These are phyloP conservation scores for Prunus fruticosa DNA, from an alignment of 306 rosid genomes.

Conservation along the genomic window DNA sequence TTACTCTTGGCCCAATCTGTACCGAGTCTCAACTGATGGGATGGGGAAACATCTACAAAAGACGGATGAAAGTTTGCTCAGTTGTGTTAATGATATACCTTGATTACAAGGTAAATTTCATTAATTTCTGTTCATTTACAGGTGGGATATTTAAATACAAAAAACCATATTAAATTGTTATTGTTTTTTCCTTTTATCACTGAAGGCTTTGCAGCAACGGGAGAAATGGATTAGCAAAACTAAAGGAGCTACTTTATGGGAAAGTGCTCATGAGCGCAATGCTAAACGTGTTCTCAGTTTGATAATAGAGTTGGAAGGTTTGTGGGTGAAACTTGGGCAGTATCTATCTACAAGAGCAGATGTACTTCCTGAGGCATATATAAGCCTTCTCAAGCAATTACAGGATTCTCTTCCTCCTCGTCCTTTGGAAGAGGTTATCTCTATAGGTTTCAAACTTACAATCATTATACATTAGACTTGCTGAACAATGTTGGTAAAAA, in stretches of 20 bases:
- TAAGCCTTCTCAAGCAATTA: conserved; percentile 70
- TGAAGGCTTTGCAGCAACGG: conserved; percentile 75
- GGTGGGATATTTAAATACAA: not conserved
- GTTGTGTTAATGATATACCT: conserved; percentile 46
- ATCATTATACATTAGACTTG: not conserved
- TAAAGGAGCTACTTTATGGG: conserved; percentile 65
- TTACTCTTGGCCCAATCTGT: not conserved
- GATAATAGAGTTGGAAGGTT: conserved; percentile 87
- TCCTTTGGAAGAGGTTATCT: conserved; percentile 79
- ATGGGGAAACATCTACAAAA: conserved; percentile 46
- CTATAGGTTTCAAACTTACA: not conserved
- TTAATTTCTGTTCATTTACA: not conserved
- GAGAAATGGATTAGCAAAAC: conserved; percentile 76
- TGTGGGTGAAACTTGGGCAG: conserved; percentile 99
- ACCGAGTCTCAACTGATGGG: conserved; percentile 29
- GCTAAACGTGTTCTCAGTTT: conserved; percentile 76
- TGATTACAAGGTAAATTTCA: conserved; percentile 50
- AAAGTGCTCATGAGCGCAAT: conserved; percentile 86
- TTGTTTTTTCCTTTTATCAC: conserved; percentile 3
- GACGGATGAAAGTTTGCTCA: conserved; percentile 49
- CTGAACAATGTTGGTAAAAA: not conserved
- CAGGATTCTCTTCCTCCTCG: conserved; percentile 99
- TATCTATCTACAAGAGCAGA: conserved; percentile 96
- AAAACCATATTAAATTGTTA: conserved; percentile 5
- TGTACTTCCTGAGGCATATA: conserved; percentile 91